Evolutionary conservation across 345 rosid genomes (phyloP), one percentile per base, ranked within the genome.

Genomic region (Corchorus olitorius): DNA sequence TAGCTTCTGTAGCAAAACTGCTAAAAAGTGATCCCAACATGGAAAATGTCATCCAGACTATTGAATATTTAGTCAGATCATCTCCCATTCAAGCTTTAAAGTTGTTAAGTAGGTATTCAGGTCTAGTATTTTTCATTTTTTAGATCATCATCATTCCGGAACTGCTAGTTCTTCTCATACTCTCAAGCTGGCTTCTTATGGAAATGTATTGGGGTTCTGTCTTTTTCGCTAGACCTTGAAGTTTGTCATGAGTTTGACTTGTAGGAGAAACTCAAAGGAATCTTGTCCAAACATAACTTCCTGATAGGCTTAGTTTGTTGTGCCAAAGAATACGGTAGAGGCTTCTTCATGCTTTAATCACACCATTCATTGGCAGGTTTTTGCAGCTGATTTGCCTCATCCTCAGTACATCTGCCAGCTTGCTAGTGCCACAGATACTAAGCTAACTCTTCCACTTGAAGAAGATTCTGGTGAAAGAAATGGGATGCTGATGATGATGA

Each of bases 401-500:
- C 56, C 78, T 79, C 75, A 54, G 39, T 78, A 79, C 80, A 78
- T 91, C 33, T 93, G 91, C 81, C 92, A 90, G 76, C 79, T 93
- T 53, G 93, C 89, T 50, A 90, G 77, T 76, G 82, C 87, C n/a
- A 70, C 82, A 49, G 93, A 86, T 73, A 81, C 45, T 74, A 81
- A 65, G 33, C 78, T 58, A 35, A 84, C 87, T 76, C 87, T 86
- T 80, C 93, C 92, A 70, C 83, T 91, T 73, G 97, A 91, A 54
- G 86, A 73, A 53, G 86, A 73, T 43, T 88, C 97, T 76, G 82
- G 75, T 7, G 89, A 39, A 76, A 76, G 80, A 77, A 79, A 49
- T 75, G 84, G 86, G 75, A 91, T 73, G 85, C 74, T 91, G 71
- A 89, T 94, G 97, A 90, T 87, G 96, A 95, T 88, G 96, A 89